Evolutionary conservation across 73 alveolate species (phyloP).

Genomic region (Blepharisma stoltei): DNA sequence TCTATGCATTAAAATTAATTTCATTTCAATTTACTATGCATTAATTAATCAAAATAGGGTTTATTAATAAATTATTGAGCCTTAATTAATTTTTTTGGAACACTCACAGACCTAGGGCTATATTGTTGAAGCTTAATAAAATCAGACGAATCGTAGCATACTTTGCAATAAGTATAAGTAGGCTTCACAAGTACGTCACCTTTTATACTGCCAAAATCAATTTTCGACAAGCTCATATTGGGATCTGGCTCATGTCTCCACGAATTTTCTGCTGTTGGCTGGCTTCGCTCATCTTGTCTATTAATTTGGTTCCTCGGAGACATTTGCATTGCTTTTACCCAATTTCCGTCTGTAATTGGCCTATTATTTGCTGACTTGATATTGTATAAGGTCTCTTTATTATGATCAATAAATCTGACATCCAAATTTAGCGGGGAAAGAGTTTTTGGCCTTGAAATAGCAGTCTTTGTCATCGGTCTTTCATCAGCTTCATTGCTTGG

Average conservation of each 20-base stretch:
- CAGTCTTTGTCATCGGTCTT: not conserved
- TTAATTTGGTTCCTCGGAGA: not conserved
- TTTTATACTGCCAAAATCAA: not conserved
- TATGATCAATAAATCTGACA: not conserved
- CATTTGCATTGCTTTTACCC: constrained; percentile 15
- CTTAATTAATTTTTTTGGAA: too few relatives aligned
- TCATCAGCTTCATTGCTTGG: not conserved
- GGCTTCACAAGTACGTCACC: constrained; percentile 23
- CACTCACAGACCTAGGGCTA: too few relatives aligned
- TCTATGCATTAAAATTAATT: too few relatives aligned
- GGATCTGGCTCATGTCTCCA: constrained; percentile 7
- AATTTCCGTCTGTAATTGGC: not conserved
- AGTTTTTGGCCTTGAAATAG: not conserved
- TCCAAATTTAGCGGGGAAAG: not conserved
- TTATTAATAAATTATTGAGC: too few relatives aligned
- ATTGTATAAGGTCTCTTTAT: constrained; percentile 9
- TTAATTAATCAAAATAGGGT: too few relatives aligned
- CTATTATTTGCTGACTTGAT: not conserved
- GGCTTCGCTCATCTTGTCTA: not conserved
- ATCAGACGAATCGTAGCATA: not conserved
- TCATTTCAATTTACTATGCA: too few relatives aligned
- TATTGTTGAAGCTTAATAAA: too few relatives aligned
- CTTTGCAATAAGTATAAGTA: not conserved
- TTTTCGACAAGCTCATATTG: not conserved
- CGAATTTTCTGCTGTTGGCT: not conserved